Conservation (phyloP, 2,329 filamentous ascomycete species). For the Penicillium palitans region DNA sequence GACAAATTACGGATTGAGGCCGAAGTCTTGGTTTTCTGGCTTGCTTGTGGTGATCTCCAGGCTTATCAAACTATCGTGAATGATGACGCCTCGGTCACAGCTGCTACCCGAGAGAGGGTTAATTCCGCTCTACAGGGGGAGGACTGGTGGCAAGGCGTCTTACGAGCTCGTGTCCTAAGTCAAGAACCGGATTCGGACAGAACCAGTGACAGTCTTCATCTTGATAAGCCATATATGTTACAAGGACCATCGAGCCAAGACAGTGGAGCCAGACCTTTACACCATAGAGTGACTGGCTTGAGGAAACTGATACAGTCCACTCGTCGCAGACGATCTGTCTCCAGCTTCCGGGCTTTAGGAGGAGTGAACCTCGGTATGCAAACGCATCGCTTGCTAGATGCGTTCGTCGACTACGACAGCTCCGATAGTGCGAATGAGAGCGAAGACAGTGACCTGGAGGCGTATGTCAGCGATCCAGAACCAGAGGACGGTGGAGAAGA, state of each 20-base stretch:
- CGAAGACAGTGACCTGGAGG: constrained; percentile 45
- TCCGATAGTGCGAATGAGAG: constrained; percentile 51
- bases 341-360: constrained; percentile 52
- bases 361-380: constrained; percentile 70
- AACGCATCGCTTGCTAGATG: constrained; percentile 68
- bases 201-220: constrained; percentile 30
- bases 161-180: constrained; percentile 19
- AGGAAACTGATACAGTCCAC: constrained; percentile 63
- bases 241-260: constrained; percentile 56
- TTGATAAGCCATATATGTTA: constrained; percentile 50
- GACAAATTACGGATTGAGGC: constrained; percentile 82
- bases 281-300: constrained; percentile 58
- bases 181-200: constrained; percentile 16
- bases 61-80: constrained; percentile 80
- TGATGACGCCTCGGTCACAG: constrained; percentile 56
- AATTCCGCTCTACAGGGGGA: constrained; percentile 68
- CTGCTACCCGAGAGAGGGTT: constrained; percentile 61
- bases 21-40: constrained; percentile 75
- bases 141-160: constrained; percentile 72
- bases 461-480: constrained; percentile 42
- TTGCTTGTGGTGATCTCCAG: constrained; percentile 69
- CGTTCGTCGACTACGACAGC: constrained; percentile 56
- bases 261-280: constrained; percentile 44
- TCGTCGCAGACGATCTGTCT: constrained; percentile 52
- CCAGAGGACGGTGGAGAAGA: constrained; percentile 26